phyloP scores from a whole-genome alignment of 1,284 basidiomycete genomes.

The Laetiporus sulphureus region DNA sequence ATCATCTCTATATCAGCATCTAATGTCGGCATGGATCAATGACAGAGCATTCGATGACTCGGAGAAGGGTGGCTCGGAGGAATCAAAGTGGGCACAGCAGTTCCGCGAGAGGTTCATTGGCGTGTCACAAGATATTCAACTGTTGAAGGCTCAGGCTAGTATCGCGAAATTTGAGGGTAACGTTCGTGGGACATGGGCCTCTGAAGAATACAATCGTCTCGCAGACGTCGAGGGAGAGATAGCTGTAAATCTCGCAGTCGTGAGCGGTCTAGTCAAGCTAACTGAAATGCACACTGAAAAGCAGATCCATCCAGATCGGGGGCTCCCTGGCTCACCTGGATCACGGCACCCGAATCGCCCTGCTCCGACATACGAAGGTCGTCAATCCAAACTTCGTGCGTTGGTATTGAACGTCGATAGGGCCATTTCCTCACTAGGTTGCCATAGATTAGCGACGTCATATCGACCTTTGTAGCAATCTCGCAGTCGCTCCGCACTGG shows the following conservation, averaged over 20 bases:
- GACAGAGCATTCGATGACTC: too few species aligned
- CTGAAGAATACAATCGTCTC: constrained; percentile 38
- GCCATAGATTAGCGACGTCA: constrained; percentile 37
- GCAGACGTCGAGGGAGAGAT: constrained; percentile 36
- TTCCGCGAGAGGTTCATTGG: constrained; percentile 28
- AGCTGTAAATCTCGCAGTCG: constrained; percentile 35
- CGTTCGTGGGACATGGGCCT: constrained; percentile 45
- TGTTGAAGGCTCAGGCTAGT: constrained; percentile 30
- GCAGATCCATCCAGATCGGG: constrained; percentile 28
- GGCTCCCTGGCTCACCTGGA: constrained; percentile 35
- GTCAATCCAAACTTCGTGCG: constrained; percentile 44
- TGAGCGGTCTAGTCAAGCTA: constrained; percentile 16
- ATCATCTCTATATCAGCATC: constrained; percentile 33
- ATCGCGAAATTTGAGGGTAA: constrained; percentile 42
- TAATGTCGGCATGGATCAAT: constrained; percentile 44
- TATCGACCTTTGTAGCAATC: constrained; percentile 37
- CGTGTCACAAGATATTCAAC: constrained; percentile 31
- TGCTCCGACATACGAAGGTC: constrained; percentile 36
- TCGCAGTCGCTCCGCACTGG: constrained; percentile 41
- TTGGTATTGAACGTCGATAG: constrained; percentile 14
- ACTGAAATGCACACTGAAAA: too few species aligned
- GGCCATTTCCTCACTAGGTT: not conserved
- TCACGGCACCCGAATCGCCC: constrained; percentile 28
- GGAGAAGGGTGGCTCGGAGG: constrained; percentile 10
- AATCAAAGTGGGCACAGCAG: constrained; percentile 19